phyloP scores from a whole-genome alignment of 2,329 filamentous ascomycete species.

The Helminthosporium solani region DNA sequence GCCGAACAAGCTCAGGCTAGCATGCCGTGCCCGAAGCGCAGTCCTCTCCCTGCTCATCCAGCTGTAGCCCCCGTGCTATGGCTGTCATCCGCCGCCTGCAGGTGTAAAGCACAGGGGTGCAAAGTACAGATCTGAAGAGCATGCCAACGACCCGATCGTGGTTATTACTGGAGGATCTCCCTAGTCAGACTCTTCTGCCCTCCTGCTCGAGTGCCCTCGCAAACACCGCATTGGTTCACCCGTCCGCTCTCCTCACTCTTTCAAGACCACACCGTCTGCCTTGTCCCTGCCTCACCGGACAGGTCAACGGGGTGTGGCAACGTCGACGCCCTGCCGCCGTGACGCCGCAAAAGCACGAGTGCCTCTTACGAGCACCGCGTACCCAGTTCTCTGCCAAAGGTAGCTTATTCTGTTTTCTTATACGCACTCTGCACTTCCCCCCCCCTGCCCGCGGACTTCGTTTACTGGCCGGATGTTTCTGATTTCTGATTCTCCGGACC shows the following conservation, averaged over 20 bases:
- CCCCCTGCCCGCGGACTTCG: slow-evolving; percentile 24
- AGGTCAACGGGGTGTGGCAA: slow-evolving; percentile 5
- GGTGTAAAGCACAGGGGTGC: slow-evolving; percentile 33
- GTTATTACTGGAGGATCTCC: slow-evolving; percentile 44
- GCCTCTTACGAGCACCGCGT: slow-evolving; percentile 4
- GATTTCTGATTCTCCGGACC: slow-evolving; percentile 15
- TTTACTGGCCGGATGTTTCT: slow-evolving; percentile 14
- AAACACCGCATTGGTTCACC: slow-evolving; percentile 20
- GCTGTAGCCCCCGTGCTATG: slow-evolving; percentile 40
- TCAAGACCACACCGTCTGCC: slow-evolving; percentile 19
- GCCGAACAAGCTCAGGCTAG: slow-evolving; percentile 43
- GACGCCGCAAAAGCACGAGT: slow-evolving; percentile 5
- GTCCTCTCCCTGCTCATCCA: slow-evolving; percentile 27
- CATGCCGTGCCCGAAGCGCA: slow-evolving; percentile 37
- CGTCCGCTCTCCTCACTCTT: slow-evolving; percentile 20
- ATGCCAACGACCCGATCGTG: slow-evolving; percentile 37
- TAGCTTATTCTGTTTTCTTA: slow-evolving; percentile 25
- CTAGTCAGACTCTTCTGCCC: slow-evolving; percentile 30
- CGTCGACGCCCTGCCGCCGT: slow-evolving; percentile 4
- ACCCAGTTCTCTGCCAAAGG: slow-evolving; percentile 24
- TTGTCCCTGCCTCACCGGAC: slow-evolving; percentile 5
- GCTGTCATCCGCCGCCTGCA: slow-evolving; percentile 43
- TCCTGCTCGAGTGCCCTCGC: slow-evolving; percentile 30
- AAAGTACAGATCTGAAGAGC: slow-evolving; percentile 35
- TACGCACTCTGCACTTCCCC: slow-evolving; percentile 9